Evolutionary conservation across 352 stramenopile species (phyloP).

Genomic region (Globisporangium viniferum): DNA sequence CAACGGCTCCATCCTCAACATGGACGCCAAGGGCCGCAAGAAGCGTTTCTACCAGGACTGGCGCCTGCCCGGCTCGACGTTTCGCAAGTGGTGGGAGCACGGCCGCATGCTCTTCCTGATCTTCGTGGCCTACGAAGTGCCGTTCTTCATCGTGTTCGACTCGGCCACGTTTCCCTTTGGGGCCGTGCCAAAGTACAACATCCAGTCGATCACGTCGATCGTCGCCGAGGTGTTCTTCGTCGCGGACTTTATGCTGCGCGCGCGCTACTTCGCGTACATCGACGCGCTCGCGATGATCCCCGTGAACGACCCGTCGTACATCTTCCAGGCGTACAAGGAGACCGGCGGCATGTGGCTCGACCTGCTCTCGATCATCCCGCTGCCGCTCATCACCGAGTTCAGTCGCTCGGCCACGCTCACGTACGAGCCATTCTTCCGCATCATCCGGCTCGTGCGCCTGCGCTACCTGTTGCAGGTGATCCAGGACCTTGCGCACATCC

Average conservation of each 20-base stretch:
- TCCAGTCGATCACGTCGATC: constrained; percentile 50
- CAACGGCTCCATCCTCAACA: constrained; percentile 5
- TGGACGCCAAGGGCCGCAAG: not conserved
- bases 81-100: constrained; percentile 63
- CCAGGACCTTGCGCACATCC: constrained; percentile 51
- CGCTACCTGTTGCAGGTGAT: constrained; percentile 50
- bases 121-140: constrained; percentile 66
- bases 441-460: constrained; percentile 48
- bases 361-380: constrained; percentile 50
- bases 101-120: constrained; percentile 37
- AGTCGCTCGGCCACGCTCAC: constrained; percentile 29
- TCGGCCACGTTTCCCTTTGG: constrained; percentile 53
- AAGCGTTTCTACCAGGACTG: constrained; percentile 29
- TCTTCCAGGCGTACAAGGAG: constrained; percentile 62
- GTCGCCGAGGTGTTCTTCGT: constrained; percentile 59
- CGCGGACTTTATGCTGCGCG: constrained; percentile 46
- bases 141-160: constrained; percentile 68
- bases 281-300: constrained; percentile 61
- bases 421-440: constrained; percentile 40
- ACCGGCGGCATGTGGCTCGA: constrained; percentile 49
- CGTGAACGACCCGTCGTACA: constrained; percentile 60
- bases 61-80: constrained; percentile 47
- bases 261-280: constrained; percentile 62
- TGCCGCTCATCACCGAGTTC: constrained; percentile 56
- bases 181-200: constrained; percentile 27